These are phyloP conservation scores for Cyclostephanos tholiformis DNA, from an alignment of 108 stramenopile species.

Conservation along the genomic window DNA sequence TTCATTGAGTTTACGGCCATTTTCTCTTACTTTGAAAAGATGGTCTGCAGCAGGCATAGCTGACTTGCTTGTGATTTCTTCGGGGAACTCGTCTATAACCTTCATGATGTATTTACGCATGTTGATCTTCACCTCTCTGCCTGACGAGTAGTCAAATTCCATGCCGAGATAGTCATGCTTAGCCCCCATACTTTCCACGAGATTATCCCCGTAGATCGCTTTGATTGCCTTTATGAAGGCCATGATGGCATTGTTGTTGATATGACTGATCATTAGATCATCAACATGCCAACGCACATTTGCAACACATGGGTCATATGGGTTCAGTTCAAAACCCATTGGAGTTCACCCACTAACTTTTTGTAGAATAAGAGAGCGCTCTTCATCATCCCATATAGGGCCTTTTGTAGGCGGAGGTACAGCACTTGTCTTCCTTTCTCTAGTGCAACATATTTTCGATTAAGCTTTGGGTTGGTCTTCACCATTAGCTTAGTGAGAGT, in stretches of 20 bases:
- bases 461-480: neutral
- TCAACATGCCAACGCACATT: slow-evolving; percentile 43
- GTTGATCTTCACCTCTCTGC: neutral
- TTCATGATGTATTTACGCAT: slow-evolving; percentile 5
- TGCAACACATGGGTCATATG: slow-evolving; percentile 35
- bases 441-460: neutral
- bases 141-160: slow-evolving; percentile 3
- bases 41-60: slow-evolving; percentile 10
- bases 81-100: neutral
- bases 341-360: no score
- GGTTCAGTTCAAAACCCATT: no score
- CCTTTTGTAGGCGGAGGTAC: slow-evolving; percentile 31
- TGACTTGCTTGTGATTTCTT: neutral
- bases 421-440: slow-evolving; percentile 7
- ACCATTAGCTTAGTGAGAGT: neutral
- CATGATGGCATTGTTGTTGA: neutral
- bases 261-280: slow-evolving; percentile 17
- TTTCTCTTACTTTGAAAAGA: neutral
- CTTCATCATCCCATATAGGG: slow-evolving; percentile 36
- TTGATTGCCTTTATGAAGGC: neutral
- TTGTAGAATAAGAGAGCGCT: slow-evolving; percentile 5
- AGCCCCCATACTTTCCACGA: neutral
- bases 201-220: neutral
- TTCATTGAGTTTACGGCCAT: neutral
- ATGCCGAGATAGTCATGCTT: slow-evolving; percentile 22